phyloP scores from a whole-genome alignment of 768 basidiomycete genomes.

The Nevesoporus exiguus region DNA sequence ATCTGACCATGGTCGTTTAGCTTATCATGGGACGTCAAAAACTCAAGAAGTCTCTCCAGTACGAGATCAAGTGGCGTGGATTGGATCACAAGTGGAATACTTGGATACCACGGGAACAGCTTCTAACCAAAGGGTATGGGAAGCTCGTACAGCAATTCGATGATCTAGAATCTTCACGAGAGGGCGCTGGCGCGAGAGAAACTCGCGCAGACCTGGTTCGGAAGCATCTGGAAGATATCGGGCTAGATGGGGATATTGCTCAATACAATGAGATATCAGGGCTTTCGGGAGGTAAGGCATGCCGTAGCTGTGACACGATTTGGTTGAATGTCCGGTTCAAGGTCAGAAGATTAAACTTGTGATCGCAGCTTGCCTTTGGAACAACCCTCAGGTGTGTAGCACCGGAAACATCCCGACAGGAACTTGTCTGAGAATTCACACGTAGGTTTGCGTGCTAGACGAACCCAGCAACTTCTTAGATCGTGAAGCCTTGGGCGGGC shows the following conservation, averaged over 20 bases:
- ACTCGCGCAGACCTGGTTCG: constrained; percentile 77
- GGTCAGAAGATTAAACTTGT: constrained; percentile 97
- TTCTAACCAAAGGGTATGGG: constrained; percentile 80
- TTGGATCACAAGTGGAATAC: constrained; percentile 86
- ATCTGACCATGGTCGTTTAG: constrained; percentile 36
- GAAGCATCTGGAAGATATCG: constrained; percentile 93
- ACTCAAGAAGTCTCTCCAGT: constrained; percentile 92
- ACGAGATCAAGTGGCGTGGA: constrained; percentile 86
- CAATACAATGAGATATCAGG: constrained; percentile 97
- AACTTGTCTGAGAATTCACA: constrained; percentile 19
- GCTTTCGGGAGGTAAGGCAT: constrained; percentile 74
- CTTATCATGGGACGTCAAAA: constrained; percentile 93
- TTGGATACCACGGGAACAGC: constrained; percentile 86
- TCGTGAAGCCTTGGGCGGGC: constrained; percentile 90
- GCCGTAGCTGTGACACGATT: constrained; percentile 9
- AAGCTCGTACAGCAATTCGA: constrained; percentile 95
- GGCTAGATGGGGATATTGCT: constrained; percentile 94
- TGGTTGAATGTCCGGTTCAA: constrained; percentile 27
- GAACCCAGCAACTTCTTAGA: constrained; percentile 98
- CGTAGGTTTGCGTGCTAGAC: constrained; percentile 70
- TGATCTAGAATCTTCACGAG: constrained; percentile 91
- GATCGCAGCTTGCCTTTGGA: constrained; percentile 93
- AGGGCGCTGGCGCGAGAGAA: constrained; percentile 91
- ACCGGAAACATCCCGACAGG: background rate
- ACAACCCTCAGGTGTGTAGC: constrained; percentile 76